phyloP scores from a whole-genome alignment of 164 flowering plant genomes.

The Berberis thunbergii region DNA sequence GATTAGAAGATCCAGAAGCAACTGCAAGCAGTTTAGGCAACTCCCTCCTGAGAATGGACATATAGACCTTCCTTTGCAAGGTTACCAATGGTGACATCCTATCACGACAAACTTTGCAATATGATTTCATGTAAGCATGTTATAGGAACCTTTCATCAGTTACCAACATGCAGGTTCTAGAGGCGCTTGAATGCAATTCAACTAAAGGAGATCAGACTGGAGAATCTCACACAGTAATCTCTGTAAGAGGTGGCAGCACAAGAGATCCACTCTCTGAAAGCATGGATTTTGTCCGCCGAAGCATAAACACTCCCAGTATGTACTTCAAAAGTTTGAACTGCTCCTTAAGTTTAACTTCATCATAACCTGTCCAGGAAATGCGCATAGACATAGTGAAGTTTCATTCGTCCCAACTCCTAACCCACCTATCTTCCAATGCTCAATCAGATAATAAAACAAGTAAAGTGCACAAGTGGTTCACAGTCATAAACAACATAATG shows the following conservation, averaged over 20 bases:
- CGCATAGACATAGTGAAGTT: constrained; percentile 4
- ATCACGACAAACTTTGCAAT: constrained; percentile 10
- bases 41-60: constrained; percentile 83
- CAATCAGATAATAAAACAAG: too few species aligned
- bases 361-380: constrained; percentile 33
- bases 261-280: constrained; percentile 68
- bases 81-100: constrained; percentile 76
- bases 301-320: constrained; percentile 71
- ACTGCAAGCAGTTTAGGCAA: constrained; percentile 70
- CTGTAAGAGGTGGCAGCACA: constrained; percentile 75
- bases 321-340: constrained; percentile 46
- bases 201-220: constrained; percentile 7
- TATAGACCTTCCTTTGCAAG: constrained; percentile 77
- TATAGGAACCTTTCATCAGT: neutral
- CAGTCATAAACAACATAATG: too few species aligned
- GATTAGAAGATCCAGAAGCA: constrained; percentile 55
- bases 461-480: too few species aligned
- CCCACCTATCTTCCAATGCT: neutral
- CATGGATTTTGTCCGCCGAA: constrained; percentile 77
- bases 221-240: constrained; percentile 71
- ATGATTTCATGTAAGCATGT: neutral
- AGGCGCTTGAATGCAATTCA: neutral
- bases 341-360: constrained; percentile 28
- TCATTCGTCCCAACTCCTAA: neutral
- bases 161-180: neutral